Percentiles rank a stretch among this genome's conserved stretches.
These are phyloP conservation scores for Oryza rufipogon DNA, from an alignment of 176 grass and related monocot genomes.

Conservation along the genomic window DNA sequence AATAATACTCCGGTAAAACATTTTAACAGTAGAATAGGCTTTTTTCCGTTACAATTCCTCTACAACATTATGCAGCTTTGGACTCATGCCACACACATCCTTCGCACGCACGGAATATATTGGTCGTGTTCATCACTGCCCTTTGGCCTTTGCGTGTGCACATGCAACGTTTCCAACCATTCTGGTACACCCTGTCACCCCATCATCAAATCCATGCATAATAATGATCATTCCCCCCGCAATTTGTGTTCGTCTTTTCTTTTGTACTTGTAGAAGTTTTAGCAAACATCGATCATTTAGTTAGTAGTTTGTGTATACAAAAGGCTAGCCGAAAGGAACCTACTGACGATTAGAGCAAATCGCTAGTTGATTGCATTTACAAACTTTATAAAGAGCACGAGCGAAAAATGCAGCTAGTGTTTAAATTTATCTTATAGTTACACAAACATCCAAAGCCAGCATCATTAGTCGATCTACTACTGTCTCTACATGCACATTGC, in stretches of 20 bases:
- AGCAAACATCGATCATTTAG: not conserved
- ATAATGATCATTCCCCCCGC: not conserved
- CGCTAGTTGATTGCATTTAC: not conserved
- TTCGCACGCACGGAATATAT: not conserved
- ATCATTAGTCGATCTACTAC: not conserved
- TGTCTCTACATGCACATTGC: not conserved
- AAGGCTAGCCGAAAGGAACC: not conserved
- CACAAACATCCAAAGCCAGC: not conserved
- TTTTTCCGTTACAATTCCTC: not conserved
- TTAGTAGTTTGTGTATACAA: not conserved
- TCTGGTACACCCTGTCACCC: not conserved
- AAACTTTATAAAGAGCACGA: slow-evolving; percentile 1
- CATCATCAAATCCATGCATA: not conserved
- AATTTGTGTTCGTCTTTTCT: not conserved
- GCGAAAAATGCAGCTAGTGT: not conserved
- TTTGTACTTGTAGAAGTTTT: not conserved
- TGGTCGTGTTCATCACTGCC: not conserved
- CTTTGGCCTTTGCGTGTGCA: not conserved
- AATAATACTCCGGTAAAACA: no score
- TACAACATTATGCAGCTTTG: not conserved
- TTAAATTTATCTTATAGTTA: not conserved
- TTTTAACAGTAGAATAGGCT: no score
- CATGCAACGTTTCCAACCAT: not conserved
- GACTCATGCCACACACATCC: not conserved
- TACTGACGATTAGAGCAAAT: not conserved